Evolutionary conservation across 164 flowering plant genomes (phyloP).

Genomic region (Vitis riparia): DNA sequence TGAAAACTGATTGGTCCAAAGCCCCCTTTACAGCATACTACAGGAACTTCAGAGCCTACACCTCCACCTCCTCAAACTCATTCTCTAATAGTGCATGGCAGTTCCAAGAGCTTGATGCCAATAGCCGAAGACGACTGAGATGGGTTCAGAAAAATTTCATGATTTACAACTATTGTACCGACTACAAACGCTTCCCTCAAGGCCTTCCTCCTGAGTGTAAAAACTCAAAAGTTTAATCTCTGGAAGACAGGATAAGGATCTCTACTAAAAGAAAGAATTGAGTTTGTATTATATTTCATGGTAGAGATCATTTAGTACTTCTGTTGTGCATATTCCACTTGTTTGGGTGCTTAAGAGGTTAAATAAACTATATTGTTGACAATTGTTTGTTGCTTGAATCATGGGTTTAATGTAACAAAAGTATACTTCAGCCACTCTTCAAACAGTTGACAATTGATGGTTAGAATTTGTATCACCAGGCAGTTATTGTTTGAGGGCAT

Average conservation of each 20-base stretch:
- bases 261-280: not conserved
- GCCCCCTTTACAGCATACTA: constrained; percentile 36
- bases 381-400: too few relatives aligned
- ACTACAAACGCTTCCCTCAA: constrained; percentile 29
- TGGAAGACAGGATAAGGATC: not conserved
- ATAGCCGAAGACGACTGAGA: constrained; percentile 23
- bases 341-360: not conserved
- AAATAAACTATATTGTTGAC: too few relatives aligned
- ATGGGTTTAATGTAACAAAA: too few relatives aligned
- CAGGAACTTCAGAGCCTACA: constrained; percentile 21
- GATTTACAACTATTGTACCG: constrained; percentile 35
- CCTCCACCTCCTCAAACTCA: not conserved
- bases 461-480: too few relatives aligned
- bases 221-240: constrained; percentile 9
- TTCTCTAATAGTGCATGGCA: constrained; percentile 10
- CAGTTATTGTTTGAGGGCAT: too few relatives aligned
- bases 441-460: too few relatives aligned
- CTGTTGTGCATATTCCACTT: not conserved
- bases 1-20: constrained; percentile 33
- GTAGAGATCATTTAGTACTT: not conserved
- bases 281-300: not conserved
- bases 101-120: constrained; percentile 24
- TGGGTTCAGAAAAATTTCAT: constrained; percentile 39
- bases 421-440: too few relatives aligned
- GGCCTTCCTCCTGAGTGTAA: constrained; percentile 31